phyloP scores from a whole-genome alignment of 1,284 basidiomycete genomes.

The Trametes sp. region DNA sequence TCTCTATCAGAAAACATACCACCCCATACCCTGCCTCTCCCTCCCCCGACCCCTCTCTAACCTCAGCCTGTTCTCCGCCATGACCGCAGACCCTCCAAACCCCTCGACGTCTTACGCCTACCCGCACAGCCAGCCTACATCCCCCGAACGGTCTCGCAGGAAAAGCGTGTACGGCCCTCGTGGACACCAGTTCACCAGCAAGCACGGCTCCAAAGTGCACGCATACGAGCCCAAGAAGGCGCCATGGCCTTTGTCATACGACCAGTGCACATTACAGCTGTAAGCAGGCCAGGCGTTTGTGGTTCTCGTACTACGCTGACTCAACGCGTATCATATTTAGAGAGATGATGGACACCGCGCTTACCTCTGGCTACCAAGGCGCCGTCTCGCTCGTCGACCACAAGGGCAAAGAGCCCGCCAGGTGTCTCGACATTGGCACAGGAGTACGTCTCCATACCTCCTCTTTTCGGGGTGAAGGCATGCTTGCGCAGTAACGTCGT shows the following conservation, averaged over 20 bases:
- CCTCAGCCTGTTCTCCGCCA: not conserved
- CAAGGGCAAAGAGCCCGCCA: slow-evolving; percentile 51
- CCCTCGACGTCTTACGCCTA: slow-evolving; percentile 12
- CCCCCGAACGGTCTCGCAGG: slow-evolving; percentile 10
- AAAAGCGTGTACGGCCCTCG: slow-evolving; percentile 10
- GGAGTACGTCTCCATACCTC: slow-evolving; percentile 55
- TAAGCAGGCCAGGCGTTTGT: slow-evolving; percentile 44
- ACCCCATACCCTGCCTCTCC: slow-evolving; percentile 3
- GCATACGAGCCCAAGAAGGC: slow-evolving; percentile 72
- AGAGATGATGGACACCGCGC: slow-evolving; percentile 62
- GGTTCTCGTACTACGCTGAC: not conserved
- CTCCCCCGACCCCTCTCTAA: slow-evolving; percentile 1
- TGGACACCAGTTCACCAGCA: slow-evolving; percentile 53
- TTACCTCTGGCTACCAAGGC: slow-evolving; percentile 55
- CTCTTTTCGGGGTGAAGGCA: not conserved
- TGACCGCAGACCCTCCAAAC: slow-evolving; percentile 9
- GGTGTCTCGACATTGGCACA: slow-evolving; percentile 69
- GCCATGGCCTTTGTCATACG: slow-evolving; percentile 72
- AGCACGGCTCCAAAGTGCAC: slow-evolving; percentile 68
- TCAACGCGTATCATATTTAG: slow-evolving; percentile 40
- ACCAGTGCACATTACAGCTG: slow-evolving; percentile 67
- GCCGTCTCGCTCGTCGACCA: slow-evolving; percentile 65
- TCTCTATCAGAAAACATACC: slow-evolving; percentile 10
- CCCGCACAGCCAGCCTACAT: not conserved
- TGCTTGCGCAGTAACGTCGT: slow-evolving; percentile 5